Evolutionary conservation across 495 filamentous ascomycete genomes (phyloP), one percentile per base, ranked within the genome.

Genomic region (Friedmanniomyces endolithicus): DNA sequence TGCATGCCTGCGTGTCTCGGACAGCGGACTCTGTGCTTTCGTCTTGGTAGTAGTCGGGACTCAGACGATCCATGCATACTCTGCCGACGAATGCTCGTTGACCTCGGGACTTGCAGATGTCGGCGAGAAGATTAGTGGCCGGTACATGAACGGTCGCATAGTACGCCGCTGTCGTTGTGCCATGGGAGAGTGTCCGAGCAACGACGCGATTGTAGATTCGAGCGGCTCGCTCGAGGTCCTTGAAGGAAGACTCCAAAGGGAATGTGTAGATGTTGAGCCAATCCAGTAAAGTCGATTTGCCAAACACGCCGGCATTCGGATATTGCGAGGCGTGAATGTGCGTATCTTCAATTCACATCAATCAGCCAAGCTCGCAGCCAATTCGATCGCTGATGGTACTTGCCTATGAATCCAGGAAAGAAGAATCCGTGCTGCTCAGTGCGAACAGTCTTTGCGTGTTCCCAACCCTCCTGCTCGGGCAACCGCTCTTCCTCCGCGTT

Each of bases 241-340:
- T 63, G 52, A 95, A 78, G 17, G 83, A 86, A 12, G 79, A 73
- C 70, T 97, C 90, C 52, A 94, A 76, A 0, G 90, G 90, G 69
- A 94, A 98, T n/a, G 90, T 98, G 72, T 98, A 98, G 3, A 74
- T 87, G 58, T 88, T 74, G 6, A 98, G 78, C 90, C 90, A 98
- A 69, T 87, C 80, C 22, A 98, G 78, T 41, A 98, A 80, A 17
- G 88, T 94, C 2, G 84, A 81, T 47, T 84, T 85, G 65, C 90
- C 90, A 64, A 96, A 96, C 61, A 97, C 81, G 48, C 90, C 90
- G 7, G 79, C 74, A 62, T 97, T 97, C 53, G 90, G 89, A 64
- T 94, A 92, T 73, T 97, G 90, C 0, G 88, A 78, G 44, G 90
- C 90, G 68, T 97, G 90, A 58, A 94, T 85, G 68, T 97, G 90